Base-by-base conservation (phyloP, 2,329 filamentous ascomycete species). In the Beauveria bassiana region DNA sequence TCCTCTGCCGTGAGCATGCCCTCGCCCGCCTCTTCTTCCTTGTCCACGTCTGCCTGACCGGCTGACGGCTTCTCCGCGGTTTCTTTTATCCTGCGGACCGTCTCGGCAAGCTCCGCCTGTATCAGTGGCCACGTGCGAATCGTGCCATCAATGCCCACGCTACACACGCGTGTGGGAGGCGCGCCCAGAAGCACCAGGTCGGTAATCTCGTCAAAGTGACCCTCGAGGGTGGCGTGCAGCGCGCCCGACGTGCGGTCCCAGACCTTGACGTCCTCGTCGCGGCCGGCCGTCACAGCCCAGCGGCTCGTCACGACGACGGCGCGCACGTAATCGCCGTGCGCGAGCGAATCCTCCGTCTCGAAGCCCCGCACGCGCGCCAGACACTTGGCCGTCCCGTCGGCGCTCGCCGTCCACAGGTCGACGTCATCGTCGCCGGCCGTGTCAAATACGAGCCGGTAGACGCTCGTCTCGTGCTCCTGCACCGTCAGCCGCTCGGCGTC, bases 201-300 rank as follows among this genome's bases (percentile, higher is more conserved):
- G 1, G 91, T 97, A 16, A 99, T 88, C 73, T 98, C 95, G 70
- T 99, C 92, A 70, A 86, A 98, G 75, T 99, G 95, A 0, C 95
- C 95, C 43, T 85, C 82, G 64, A 93, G 86, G 8, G 83, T 82
- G 72, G 89, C 89, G 70, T 88, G 83, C 38, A 96, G 77, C 71
- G 88, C 86, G 5, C 90, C 91, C 9, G 85, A 87, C 64, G 85
- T 71, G 52, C 82, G 77, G 72, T 96, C 89, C 93, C 93, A 99
- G 9, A 98, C 83, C 68, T 96, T 89, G 62, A 99, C 81, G 68
- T 96, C 86, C 74, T 99, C 95, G 69, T 97, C 91, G 66, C 95
- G 82, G 62, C 95, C 96, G 1, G 89, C 93, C 1, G 95, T 97
- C 47, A 96, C 75, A 14, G 95, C 85, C 86, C 90, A 93, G 22